A percentile compares a stretch with the other conserved stretches of the same genome.
Evolutionary conservation across 306 rosid species (phyloP).

Genomic region (Quercus berberidifolia): DNA sequence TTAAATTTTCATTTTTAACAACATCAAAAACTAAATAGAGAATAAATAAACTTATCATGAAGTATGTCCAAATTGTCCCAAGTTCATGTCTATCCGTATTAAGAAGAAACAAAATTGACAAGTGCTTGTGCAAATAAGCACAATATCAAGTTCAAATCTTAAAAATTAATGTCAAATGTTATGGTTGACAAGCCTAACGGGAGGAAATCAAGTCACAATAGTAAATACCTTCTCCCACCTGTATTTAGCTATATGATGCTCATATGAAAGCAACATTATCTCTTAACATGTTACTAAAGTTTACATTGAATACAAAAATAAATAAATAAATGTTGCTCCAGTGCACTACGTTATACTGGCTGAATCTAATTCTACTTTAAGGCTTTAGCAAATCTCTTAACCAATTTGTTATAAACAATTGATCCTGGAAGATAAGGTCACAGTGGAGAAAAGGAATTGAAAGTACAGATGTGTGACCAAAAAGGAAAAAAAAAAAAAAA

Average conservation of each 20-base stretch:
- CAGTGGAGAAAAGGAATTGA: neutral
- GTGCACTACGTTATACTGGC: neutral
- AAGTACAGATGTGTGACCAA: neutral
- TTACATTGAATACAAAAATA: neutral
- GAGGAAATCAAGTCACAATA: neutral
- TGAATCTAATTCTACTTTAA: neutral
- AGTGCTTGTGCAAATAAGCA: neutral
- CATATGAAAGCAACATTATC: neutral
- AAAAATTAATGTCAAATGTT: neutral
- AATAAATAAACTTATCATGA: neutral
- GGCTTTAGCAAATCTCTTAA: neutral
- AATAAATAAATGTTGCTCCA: neutral
- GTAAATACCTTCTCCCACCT: neutral
- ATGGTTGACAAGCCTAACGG: neutral
- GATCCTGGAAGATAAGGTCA: neutral
- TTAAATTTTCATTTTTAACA: neutral
- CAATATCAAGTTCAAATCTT: neutral
- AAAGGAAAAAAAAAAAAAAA: neutral
- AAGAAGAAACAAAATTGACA: neutral
- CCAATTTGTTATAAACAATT: neutral
- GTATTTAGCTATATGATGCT: neutral
- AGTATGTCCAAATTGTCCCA: neutral
- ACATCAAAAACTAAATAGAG: neutral
- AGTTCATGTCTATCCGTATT: neutral
- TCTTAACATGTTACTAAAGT: neutral